phyloP scores from a whole-genome alignment of 192 early-diverging fungal genomes.

The Coemansia asiatica region DNA sequence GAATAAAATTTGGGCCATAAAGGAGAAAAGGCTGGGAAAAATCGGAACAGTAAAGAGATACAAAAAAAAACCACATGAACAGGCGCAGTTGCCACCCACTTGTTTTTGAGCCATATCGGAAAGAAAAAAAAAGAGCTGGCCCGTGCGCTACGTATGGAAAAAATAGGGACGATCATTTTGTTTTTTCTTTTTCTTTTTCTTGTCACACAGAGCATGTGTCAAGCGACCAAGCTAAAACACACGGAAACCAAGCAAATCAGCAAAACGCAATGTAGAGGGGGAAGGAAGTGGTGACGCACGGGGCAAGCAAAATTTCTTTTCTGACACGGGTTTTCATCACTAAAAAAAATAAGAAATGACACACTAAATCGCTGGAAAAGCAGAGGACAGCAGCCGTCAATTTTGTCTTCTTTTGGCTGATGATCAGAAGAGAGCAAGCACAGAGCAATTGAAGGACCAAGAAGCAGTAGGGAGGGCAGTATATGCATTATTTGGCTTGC shows the following conservation, averaged over 20 bases:
- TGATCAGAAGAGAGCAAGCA: neutral
- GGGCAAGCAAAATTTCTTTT: constrained; percentile 3
- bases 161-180: neutral
- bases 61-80: constrained; percentile 13
- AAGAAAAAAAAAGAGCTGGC: constrained; percentile 15
- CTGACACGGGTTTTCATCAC: constrained; percentile 1
- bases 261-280: no score
- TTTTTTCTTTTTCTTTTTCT: neutral
- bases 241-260: neutral
- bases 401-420: neutral
- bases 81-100: constrained; percentile 4
- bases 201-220: neutral
- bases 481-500: no score
- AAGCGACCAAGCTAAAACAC: constrained; percentile 3
- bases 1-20: neutral
- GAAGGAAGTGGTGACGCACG: neutral
- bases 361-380: neutral
- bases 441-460: no score
- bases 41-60: constrained; percentile 7
- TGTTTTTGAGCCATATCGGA: neutral
- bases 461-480: no score
- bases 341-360: neutral
- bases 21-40: constrained; percentile 4
- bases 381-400: neutral
- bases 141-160: constrained; percentile 8